Evolutionary conservation across 2,329 filamentous ascomycete genomes (phyloP).

Genomic region (Camptophora hylomeconis): DNA sequence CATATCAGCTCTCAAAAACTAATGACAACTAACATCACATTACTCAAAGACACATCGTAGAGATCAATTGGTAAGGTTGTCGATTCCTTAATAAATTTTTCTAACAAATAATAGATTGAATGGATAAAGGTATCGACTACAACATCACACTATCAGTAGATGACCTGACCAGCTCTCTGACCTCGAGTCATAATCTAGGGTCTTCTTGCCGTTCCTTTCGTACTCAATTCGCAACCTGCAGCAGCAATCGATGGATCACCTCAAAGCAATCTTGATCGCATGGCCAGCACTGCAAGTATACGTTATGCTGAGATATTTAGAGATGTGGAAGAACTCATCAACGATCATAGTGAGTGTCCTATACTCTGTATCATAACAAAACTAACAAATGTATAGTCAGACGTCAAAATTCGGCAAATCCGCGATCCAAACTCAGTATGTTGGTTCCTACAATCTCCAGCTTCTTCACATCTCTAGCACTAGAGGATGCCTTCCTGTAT

Average conservation of each 20-base stretch:
- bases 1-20: conserved; percentile 1
- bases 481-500: conserved; percentile 82
- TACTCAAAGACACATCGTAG: conserved; percentile 70
- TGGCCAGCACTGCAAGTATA: conserved; percentile 68
- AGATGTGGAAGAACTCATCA: conserved; percentile 82
- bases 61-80: conserved; percentile 61
- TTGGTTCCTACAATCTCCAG: conserved; percentile 83
- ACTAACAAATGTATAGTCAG: conserved; percentile 8
- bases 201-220: conserved; percentile 85
- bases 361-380: neutral
- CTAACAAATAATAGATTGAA: too few relatives aligned
- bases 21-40: conserved; percentile 16
- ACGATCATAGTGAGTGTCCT: conserved; percentile 62
- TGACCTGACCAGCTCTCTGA: conserved; percentile 13
- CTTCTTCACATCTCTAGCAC: conserved; percentile 79
- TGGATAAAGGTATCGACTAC: conserved; percentile 95
- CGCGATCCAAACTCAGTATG: conserved; percentile 77
- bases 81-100: too few relatives aligned
- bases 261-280: conserved; percentile 41
- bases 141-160: too few relatives aligned
- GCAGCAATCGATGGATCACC: conserved; percentile 55
- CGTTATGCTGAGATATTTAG: conserved; percentile 91
- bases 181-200: conserved; percentile 35
- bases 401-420: conserved; percentile 12
- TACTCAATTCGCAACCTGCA: conserved; percentile 88